These are phyloP conservation scores for Phytophthora idaei DNA, from an alignment of 352 stramenopile species.

Conservation along the genomic window DNA sequence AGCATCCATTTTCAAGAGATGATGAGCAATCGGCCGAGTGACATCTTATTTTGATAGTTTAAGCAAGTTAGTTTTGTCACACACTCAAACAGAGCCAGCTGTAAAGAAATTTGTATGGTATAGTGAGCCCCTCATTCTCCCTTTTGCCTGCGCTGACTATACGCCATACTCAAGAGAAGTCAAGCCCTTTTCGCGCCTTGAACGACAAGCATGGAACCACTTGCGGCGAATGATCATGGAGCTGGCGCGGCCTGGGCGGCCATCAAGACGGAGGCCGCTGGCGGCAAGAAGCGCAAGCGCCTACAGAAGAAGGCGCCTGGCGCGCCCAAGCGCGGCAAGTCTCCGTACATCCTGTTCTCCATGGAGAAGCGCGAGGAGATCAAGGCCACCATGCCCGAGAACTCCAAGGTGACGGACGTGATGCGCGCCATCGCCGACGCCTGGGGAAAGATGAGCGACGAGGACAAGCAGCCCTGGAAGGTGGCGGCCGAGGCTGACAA, in stretches of 20 bases:
- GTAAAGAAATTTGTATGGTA: constrained; percentile 73
- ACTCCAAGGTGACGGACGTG: constrained; percentile 92
- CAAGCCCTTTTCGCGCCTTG: constrained; percentile 33
- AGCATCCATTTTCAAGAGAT: not conserved
- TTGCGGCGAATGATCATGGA: constrained; percentile 65
- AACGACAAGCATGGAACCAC: constrained; percentile 64
- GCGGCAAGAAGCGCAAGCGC: constrained; percentile 90
- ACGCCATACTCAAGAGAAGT: constrained; percentile 83
- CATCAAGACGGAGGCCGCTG: constrained; percentile 53
- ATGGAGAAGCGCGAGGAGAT: constrained; percentile 92
- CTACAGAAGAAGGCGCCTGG: constrained; percentile 91
- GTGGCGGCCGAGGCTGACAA: constrained; percentile 93
- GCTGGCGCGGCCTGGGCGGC: constrained; percentile 61
- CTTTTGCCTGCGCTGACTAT: constrained; percentile 82
- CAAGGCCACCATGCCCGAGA: constrained; percentile 83
- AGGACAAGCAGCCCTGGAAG: constrained; percentile 94
- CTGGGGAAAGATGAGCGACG: constrained; percentile 89
- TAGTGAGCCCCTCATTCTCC: constrained; percentile 78
- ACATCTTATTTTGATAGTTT: constrained; percentile 6
- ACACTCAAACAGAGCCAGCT: constrained; percentile 13
- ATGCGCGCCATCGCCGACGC: constrained; percentile 92
- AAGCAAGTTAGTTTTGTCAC: constrained; percentile 1
- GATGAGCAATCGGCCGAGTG: not conserved
- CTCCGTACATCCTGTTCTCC: constrained; percentile 93
- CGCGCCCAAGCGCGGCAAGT: constrained; percentile 90